Conservation (phyloP, 805 yeast genomes). For the Saccharomycopsis selenospora region DNA sequence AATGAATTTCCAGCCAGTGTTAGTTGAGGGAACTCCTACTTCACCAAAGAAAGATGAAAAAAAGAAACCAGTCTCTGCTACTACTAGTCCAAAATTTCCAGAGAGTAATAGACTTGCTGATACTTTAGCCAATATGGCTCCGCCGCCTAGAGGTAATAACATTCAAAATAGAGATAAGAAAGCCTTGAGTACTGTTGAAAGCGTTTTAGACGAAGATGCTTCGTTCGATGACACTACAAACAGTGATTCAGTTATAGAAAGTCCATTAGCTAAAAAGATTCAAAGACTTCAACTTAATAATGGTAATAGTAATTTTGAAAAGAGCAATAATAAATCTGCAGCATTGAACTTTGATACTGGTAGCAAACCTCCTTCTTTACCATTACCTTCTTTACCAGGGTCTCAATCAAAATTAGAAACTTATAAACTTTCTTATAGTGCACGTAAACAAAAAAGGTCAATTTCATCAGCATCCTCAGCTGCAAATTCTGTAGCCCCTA, state of each 20-base stretch:
- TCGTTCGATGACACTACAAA: neutral
- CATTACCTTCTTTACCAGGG: constrained; percentile 1
- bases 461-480: neutral
- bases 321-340: too few relatives aligned
- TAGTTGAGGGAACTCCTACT: constrained; percentile 30
- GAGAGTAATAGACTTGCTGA: neutral
- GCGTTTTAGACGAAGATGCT: constrained; percentile 15
- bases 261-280: constrained; percentile 11
- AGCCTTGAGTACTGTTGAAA: constrained; percentile 19
- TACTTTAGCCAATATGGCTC: neutral
- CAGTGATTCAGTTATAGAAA: constrained; percentile 3
- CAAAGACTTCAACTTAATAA: neutral
- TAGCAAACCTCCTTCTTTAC: neutral
- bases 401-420: neutral
- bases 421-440: neutral
- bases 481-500: neutral
- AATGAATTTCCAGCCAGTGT: constrained; percentile 35
- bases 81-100: neutral
- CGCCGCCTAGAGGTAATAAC: neutral
- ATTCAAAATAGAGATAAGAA: constrained; percentile 11
- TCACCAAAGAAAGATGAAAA: constrained; percentile 22
- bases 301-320: too few relatives aligned
- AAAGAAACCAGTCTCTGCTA: neutral
- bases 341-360: too few relatives aligned
- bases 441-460: neutral